Conservation (phyloP, 2,329 filamentous ascomycete species). For the Ceratocystis lukuohia region DNA sequence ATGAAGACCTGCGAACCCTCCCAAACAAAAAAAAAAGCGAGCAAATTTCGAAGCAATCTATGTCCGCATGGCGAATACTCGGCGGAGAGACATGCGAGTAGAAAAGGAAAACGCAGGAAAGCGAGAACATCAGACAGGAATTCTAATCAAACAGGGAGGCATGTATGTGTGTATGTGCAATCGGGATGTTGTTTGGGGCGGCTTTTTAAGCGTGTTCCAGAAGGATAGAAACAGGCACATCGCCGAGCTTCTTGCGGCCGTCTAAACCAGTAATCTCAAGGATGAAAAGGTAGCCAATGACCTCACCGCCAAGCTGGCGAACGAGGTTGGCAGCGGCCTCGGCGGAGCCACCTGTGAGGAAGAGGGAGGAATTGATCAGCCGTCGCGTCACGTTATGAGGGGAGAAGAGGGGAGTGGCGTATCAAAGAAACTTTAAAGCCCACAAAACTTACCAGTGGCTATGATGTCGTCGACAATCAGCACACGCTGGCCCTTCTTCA, state of each 20-base stretch:
- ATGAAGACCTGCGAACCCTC: neutral
- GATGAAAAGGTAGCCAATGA: constrained; percentile 87
- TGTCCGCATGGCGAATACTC: neutral
- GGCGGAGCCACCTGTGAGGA: constrained; percentile 65
- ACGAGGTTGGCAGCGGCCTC: constrained; percentile 78
- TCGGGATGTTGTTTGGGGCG: neutral
- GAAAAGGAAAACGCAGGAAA: neutral
- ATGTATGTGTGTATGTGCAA: neutral
- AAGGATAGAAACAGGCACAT: constrained; percentile 65
- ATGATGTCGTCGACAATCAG: constrained; percentile 96
- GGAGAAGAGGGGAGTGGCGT: constrained; percentile 20
- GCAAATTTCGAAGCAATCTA: neutral
- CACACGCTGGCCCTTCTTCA: constrained; percentile 77
- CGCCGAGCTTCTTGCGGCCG: constrained; percentile 76
- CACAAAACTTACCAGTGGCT: constrained; percentile 63
- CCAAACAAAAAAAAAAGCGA: neutral
- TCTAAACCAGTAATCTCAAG: constrained; percentile 90
- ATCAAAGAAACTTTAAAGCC: neutral
- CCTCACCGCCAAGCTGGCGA: constrained; percentile 67
- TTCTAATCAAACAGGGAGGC: neutral
- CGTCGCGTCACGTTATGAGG: neutral
- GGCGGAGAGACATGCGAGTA: neutral
- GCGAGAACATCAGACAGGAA: neutral
- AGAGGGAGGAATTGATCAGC: constrained; percentile 7
- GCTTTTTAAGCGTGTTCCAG: constrained; percentile 41